Evolutionary conservation across 805 yeast genomes (phyloP), one percentile per base, ranked within the genome.

Genomic region (Kodamaea nitidulidarum): DNA sequence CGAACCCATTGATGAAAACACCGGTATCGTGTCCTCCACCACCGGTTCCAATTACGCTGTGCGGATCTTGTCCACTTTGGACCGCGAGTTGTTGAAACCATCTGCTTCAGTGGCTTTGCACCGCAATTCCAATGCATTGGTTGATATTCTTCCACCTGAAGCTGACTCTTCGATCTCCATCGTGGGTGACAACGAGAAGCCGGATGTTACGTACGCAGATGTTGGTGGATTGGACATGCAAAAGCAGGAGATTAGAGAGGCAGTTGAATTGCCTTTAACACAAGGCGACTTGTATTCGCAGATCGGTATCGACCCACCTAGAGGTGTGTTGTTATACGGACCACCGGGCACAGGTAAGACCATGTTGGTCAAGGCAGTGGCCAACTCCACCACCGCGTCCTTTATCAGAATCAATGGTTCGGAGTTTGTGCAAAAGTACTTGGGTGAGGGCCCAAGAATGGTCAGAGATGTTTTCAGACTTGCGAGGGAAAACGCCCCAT

Each of bases 311-410:
- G 98, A 93, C 55, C 98, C 98, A 14, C 99, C 99, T 47, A 81
- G 98, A 51, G 99, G 99, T 54, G 98, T 93, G 21, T 67, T 93
- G 51, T 71, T 93, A 45, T 93, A 93, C 65, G 99, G 99, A n/a
- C 98, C 98, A 8, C 99, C 99, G 35, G 99, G 99, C 61, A 93
- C 98, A 1, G 99, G 99, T 55, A 93, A 93, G 64, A 93, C 99
- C 15, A 90, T 93, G 98, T 76, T 93, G 59, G 99, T 93, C 35
- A 93, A 93, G 65, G 98, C 99, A 0, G 99, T 93, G 34, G 99
- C 99, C 9, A 91, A 93, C 65, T 81, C 91, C 41, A 84, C 98
- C 3, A 86, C 95, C 1, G 98, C 98, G 2, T 76, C 96, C 4
- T 93, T 93, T 55, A 93, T 93, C 51, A 85, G 98, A 61, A 96